Base-by-base conservation (phyloP, 2,329 filamentous ascomycete species). In the Eutypa lata region DNA sequence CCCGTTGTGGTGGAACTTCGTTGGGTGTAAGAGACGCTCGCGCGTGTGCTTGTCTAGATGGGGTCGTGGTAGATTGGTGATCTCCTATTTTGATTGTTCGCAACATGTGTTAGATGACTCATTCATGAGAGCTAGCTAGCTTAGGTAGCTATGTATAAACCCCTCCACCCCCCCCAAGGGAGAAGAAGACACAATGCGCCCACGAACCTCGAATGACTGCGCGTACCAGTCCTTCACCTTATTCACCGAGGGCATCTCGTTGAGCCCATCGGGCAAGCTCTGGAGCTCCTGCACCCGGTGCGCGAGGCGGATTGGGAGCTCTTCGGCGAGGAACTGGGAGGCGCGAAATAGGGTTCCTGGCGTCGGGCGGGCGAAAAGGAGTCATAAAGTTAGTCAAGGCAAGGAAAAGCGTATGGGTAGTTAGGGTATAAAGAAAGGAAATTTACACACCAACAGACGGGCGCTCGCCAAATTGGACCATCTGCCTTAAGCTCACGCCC, bases 181-280 rank as follows among this genome's bases (percentile, higher is more conserved):
- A 10, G 11, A 18, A 37, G 13, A 7, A 16, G 21, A 28, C 47
- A 52, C 37, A 14, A 51, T 45, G 69, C 35, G n/a, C 13, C 7
- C n/a, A 38, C 82, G 64, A 82, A 96, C 92, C 85, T 99, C 94
- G 68, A 99, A 99, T 49, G 94, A 99, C 76, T 99, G 94, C 59
- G 93, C 94, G 72, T 99, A 99, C 94, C 94, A 99, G 68, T 97
- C 92, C 71, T 92, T 89, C 61, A 99, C 94, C 67, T 88, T 91
- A 71, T 88, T 87, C 61, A 99, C 96, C 11, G 94, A 97, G 38
- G 92, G 90, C 94, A 99, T 97, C 62, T 97, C 92, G 70, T 91
- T 96, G 57, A 99, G 83, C 52, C 94, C 94, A 81, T 99, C 94
- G 35, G 94, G 94, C 2, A 99, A 79, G 66, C 91, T 89, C 57